These are phyloP conservation scores for Penicillium crystallinum DNA, from an alignment of 495 filamentous ascomycete genomes.

Conservation along the genomic window DNA sequence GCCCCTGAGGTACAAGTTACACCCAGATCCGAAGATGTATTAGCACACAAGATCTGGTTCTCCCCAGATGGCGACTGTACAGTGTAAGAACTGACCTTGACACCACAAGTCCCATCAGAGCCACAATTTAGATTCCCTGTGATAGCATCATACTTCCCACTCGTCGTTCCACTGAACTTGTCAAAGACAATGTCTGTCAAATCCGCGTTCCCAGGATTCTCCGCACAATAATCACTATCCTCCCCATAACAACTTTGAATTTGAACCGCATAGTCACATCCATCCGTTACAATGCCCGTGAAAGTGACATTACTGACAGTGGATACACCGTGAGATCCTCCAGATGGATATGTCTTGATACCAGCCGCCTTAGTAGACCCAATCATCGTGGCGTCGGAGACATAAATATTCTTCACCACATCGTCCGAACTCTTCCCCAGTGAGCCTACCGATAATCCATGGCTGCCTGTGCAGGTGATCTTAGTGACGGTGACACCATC, in stretches of 20 bases:
- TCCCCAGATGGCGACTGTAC: conserved; percentile 32
- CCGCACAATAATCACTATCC: conserved; percentile 34
- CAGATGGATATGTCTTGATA: conserved; percentile 41
- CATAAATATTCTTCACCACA: conserved; percentile 36
- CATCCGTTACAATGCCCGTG: conserved; percentile 29
- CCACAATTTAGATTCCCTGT: conserved; percentile 39
- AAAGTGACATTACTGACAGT: conserved; percentile 42
- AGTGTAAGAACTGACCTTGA: conserved; percentile 27
- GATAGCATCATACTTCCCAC: conserved; percentile 33
- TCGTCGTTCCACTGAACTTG: conserved; percentile 37
- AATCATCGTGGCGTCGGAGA: conserved; percentile 35
- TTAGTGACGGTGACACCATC: conserved; percentile 32
- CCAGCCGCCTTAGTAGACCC: conserved; percentile 40
- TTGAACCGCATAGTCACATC: conserved; percentile 44
- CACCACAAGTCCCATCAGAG: conserved; percentile 33
- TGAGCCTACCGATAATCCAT: conserved; percentile 39
- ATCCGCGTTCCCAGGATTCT: conserved; percentile 30
- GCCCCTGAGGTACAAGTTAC: conserved; percentile 37
- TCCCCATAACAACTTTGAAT: conserved; percentile 46
- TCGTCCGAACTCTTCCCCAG: conserved; percentile 29
- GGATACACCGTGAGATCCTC: conserved; percentile 28
- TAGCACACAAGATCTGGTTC: conserved; percentile 35
- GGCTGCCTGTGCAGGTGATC: conserved; percentile 39
- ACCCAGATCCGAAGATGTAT: conserved; percentile 31
- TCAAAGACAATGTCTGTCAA: conserved; percentile 33